phyloP scores from a whole-genome alignment of 345 rosid genomes.

The Isatis tinctoria region DNA sequence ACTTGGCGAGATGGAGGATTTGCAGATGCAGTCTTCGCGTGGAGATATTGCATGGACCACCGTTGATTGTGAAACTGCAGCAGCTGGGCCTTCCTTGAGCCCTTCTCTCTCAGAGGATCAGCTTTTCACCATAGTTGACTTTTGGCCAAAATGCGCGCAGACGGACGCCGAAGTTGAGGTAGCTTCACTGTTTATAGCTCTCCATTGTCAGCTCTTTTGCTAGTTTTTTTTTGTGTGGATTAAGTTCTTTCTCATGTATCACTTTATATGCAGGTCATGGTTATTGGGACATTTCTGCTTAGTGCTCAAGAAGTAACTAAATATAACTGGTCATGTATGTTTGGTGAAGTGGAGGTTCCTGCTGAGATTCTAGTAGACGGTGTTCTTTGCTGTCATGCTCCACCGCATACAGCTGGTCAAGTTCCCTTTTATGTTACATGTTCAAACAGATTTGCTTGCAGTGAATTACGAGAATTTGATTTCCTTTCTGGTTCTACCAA shows the following conservation, averaged over 20 bases:
- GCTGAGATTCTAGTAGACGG: slow-evolving; percentile 72
- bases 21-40: slow-evolving; percentile 62
- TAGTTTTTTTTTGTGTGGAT: neutral
- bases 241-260: neutral
- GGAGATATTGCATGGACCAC: slow-evolving; percentile 66
- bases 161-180: slow-evolving; percentile 66
- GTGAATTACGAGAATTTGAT: slow-evolving; percentile 92
- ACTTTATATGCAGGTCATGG: slow-evolving; percentile 51
- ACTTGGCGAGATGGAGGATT: slow-evolving; percentile 74
- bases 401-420: slow-evolving; percentile 57
- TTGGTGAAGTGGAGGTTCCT: slow-evolving; percentile 95
- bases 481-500: slow-evolving; percentile 47
- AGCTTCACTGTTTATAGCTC: neutral
- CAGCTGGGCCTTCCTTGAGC: slow-evolving; percentile 57
- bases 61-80: slow-evolving; percentile 64
- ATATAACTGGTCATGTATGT: slow-evolving; percentile 91
- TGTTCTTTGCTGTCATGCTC: slow-evolving; percentile 70
- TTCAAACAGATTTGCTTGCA: slow-evolving; percentile 88
- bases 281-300: slow-evolving; percentile 64
- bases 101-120: slow-evolving; percentile 89
- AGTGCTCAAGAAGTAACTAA: slow-evolving; percentile 51
- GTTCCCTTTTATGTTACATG: slow-evolving; percentile 91
- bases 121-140: slow-evolving; percentile 73
- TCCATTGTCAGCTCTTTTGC: neutral
- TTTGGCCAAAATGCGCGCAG: slow-evolving; percentile 73